These are phyloP conservation scores for Linnemannia exigua DNA, from an alignment of 192 early-diverging fungal genomes.

Conservation along the genomic window DNA sequence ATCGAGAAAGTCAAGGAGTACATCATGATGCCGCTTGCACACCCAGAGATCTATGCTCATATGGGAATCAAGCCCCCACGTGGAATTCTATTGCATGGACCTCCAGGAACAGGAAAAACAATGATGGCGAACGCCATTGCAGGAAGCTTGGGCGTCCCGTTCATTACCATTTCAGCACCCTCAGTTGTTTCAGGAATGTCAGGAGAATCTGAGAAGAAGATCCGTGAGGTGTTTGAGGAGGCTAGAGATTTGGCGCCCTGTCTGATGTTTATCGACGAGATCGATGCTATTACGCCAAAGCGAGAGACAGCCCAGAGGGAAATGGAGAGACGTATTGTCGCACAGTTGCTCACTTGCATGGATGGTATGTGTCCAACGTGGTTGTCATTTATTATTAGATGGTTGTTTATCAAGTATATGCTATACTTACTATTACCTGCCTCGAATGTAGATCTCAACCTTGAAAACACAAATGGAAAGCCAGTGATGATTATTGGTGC, in stretches of 20 bases:
- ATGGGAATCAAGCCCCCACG: slow-evolving; percentile 95
- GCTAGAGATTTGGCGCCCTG: slow-evolving; percentile 90
- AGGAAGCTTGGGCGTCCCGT: slow-evolving; percentile 92
- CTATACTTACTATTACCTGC: not conserved
- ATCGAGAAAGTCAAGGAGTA: slow-evolving; percentile 93
- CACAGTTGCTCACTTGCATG: slow-evolving; percentile 96
- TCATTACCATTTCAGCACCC: slow-evolving; percentile 94
- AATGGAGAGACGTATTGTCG: slow-evolving; percentile 97
- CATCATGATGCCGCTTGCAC: slow-evolving; percentile 93
- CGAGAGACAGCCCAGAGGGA: slow-evolving; percentile 93
- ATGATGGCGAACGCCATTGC: slow-evolving; percentile 97
- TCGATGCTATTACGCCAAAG: slow-evolving; percentile 95
- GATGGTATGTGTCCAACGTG: slow-evolving; percentile 71
- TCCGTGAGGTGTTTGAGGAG: slow-evolving; percentile 98
- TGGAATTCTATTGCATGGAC: slow-evolving; percentile 95
- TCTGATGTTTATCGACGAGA: slow-evolving; percentile 97
- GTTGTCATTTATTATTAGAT: not conserved
- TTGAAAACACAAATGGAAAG: slow-evolving; percentile 89
- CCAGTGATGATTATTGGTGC: slow-evolving; percentile 99
- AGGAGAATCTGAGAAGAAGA: slow-evolving; percentile 98
- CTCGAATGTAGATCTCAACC: slow-evolving; percentile 75
- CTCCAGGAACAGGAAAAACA: slow-evolving; percentile 98
- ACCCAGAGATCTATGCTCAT: slow-evolving; percentile 93
- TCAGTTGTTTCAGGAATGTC: slow-evolving; percentile 98
- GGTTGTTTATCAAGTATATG: too few species aligned